Evolutionary conservation across 495 filamentous ascomycete species (phyloP).

Genomic region (Hyaloscypha hepaticicola): DNA sequence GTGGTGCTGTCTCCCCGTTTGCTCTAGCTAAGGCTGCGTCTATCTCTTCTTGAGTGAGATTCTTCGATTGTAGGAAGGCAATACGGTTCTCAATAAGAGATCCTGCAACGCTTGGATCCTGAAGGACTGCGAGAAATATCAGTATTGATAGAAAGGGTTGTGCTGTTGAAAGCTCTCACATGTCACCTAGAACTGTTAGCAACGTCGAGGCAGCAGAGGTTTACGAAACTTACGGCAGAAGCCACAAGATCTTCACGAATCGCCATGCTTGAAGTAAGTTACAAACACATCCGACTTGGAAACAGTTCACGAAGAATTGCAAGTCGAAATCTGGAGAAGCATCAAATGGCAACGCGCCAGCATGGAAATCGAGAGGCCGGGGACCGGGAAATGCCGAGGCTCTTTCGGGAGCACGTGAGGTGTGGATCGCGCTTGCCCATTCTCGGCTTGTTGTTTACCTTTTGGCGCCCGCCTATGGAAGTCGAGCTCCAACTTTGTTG

Average conservation of each 20-base stretch:
- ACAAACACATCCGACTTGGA: conserved; percentile 10
- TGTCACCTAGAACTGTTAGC: conserved; percentile 43
- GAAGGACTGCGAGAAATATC: conserved; percentile 63
- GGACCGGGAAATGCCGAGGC: conserved; percentile 24
- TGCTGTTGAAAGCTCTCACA: conserved; percentile 37
- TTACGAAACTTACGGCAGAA: conserved; percentile 63
- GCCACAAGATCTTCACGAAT: conserved; percentile 83
- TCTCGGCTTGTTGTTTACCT: conserved; percentile 12
- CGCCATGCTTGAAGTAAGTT: conserved; percentile 53
- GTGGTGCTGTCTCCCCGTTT: conserved; percentile 52
- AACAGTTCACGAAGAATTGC: conserved; percentile 22
- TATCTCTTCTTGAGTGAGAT: conserved; percentile 93
- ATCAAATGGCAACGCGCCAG: background rate
- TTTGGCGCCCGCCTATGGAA: conserved; percentile 13
- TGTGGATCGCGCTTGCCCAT: background rate
- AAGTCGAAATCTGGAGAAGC: conserved; percentile 10
- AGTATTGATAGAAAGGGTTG: conserved; percentile 26
- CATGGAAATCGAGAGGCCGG: conserved; percentile 20
- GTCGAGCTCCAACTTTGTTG: conserved; percentile 23
- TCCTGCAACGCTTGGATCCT: conserved; percentile 85
- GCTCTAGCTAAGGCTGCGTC: conserved; percentile 76
- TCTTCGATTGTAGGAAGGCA: conserved; percentile 94
- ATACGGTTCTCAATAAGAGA: conserved; percentile 91
- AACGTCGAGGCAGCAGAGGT: background rate
- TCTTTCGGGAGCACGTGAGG: conserved; percentile 15